These are phyloP conservation scores for Shiraia sp. DNA, from an alignment of 2,329 filamentous ascomycete genomes.

Conservation along the genomic window DNA sequence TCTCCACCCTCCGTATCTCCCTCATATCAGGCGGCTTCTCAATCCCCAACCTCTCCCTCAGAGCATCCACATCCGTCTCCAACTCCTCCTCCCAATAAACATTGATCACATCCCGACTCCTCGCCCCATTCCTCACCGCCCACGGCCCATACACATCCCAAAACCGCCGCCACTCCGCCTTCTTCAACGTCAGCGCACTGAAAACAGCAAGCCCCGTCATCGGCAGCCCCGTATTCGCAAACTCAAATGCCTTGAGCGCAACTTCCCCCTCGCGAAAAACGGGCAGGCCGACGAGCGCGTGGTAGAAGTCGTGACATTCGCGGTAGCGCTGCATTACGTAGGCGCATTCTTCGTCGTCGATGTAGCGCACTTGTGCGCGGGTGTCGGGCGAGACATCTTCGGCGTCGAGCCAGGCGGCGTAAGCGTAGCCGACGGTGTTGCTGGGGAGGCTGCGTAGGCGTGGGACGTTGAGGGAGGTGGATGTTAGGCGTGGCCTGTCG, in stretches of 20 bases:
- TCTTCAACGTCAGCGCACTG: constrained; percentile 68
- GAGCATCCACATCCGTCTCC: constrained; percentile 76
- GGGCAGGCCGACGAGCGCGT: constrained; percentile 88
- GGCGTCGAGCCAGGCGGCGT: constrained; percentile 88
- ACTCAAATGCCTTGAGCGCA: constrained; percentile 97
- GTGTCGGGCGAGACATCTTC: constrained; percentile 95
- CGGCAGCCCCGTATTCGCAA: constrained; percentile 87
- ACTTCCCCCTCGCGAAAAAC: constrained; percentile 94
- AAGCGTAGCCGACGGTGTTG: constrained; percentile 78
- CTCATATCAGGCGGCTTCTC: constrained; percentile 87
- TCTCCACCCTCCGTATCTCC: constrained; percentile 71
- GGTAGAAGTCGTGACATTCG: constrained; percentile 97
- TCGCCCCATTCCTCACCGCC: constrained; percentile 82
- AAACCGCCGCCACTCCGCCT: constrained; percentile 68
- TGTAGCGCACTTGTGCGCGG: constrained; percentile 78
- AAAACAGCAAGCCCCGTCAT: constrained; percentile 91
- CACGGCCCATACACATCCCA: constrained; percentile 80
- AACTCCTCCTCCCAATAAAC: constrained; percentile 98
- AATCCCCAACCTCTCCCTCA: constrained; percentile 77
- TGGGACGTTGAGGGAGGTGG: constrained; percentile 67
- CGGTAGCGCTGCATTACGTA: constrained; percentile 99
- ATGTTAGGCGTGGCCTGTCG: constrained; percentile 85
- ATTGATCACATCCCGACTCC: constrained; percentile 82
- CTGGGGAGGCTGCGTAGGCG: constrained; percentile 72
- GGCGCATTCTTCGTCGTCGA: constrained; percentile 92